Evolutionary conservation across 148 eudicot genomes (phyloP), one percentile per base, ranked within the genome.

Genomic region (Pouteria glomerata): DNA sequence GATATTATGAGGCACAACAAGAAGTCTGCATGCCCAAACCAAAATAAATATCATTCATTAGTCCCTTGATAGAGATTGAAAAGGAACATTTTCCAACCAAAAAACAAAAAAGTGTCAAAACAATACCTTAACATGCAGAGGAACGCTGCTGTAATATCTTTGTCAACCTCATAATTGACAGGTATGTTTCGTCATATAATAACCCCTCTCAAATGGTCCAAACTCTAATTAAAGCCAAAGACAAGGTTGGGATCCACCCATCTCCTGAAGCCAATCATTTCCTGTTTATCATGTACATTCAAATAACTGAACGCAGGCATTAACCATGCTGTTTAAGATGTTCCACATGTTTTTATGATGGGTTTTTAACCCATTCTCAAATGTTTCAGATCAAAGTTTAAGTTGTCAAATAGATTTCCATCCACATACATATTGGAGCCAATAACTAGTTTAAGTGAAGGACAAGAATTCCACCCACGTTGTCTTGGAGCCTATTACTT

Each of bases 91-190:
- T 15, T 23, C n/a, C n/a, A n/a, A n/a, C n/a, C n/a, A n/a, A n/a
- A n/a, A 52, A 56, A 1, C 14, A n/a, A 34, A 34, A 21, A 15
- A n/a, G 23, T 3, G 14, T 30, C 53, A 42, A 50, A 57, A 27
- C 13, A 59, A 42, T 58, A 59, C 74, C 74, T 71, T 33, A 31
- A 42, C 42, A 6, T n/a, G 21, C 61, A 34, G 5, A 68, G 48
- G 14, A 24, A 23, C 37, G 60, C 24, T 21, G 71, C 58, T 13
- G 16, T 21, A 68, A 47, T 37, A 44, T 65, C 48, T 27, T 29
- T 70, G 66, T 31, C 61, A 59, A 59, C 45, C 18, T 44, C 66
- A 71, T 19, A 57, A 37, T 53, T 69, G 72, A 69, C 61, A 56
- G 16, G 23, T 23, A 56, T 27, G 37, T 42, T 70, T n/a, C 53